These are phyloP conservation scores for Fusarium liriodendri DNA, from an alignment of 2,329 filamentous ascomycete genomes.

Conservation along the genomic window DNA sequence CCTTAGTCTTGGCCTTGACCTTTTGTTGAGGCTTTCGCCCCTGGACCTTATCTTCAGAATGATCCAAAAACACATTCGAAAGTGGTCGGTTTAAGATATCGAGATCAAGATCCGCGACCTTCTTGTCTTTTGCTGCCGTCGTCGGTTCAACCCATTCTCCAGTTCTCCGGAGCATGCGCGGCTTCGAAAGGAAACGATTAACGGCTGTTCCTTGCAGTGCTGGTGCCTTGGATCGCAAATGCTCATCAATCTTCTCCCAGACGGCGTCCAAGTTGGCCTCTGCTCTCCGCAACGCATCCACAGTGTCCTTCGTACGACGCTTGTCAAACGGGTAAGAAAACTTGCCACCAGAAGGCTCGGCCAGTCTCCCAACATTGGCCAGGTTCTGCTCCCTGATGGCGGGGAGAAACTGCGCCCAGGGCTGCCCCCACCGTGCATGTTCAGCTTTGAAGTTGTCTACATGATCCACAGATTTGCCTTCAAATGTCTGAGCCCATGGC, in stretches of 20 bases:
- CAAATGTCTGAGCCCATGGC: constrained; percentile 59
- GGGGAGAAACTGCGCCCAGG: constrained; percentile 20
- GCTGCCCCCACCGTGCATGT: constrained; percentile 23
- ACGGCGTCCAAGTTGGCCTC: constrained; percentile 54
- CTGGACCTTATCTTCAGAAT: neutral
- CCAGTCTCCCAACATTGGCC: constrained; percentile 31
- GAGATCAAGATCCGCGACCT: neutral
- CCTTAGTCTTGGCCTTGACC: constrained; percentile 33
- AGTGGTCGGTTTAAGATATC: constrained; percentile 35
- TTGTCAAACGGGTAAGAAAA: constrained; percentile 59
- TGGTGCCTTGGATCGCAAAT: constrained; percentile 13
- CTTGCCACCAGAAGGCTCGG: constrained; percentile 49
- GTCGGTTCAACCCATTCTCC: constrained; percentile 58
- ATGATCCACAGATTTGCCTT: constrained; percentile 40
- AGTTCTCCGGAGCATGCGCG: constrained; percentile 58
- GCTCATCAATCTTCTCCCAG: constrained; percentile 16
- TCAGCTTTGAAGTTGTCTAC: constrained; percentile 43
- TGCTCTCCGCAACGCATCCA: constrained; percentile 56
- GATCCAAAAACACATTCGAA: constrained; percentile 37
- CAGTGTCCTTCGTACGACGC: constrained; percentile 57
- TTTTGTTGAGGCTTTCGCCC: constrained; percentile 6
- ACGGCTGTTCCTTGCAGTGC: constrained; percentile 43
- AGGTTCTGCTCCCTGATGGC: constrained; percentile 31
- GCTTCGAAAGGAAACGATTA: constrained; percentile 45
- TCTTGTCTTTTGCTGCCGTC: neutral